A percentile compares a stretch with the other conserved stretches of the same genome.
Conservation (phyloP, 768 basidiomycete genomes). For the Clavaria fumosa region DNA sequence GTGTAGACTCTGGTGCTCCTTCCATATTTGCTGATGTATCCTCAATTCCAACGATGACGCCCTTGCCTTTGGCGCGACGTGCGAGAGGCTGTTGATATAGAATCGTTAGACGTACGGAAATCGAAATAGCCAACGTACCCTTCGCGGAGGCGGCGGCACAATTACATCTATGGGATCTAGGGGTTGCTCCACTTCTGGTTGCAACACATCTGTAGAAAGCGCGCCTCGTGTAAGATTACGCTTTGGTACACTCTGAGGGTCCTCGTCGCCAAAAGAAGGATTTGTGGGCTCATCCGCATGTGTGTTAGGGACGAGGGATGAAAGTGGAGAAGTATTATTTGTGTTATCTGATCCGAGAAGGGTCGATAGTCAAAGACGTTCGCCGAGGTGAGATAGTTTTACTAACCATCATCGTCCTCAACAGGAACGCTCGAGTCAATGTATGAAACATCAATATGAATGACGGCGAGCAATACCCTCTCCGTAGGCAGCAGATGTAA, state of each 20-base stretch:
- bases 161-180: slow-evolving; percentile 6
- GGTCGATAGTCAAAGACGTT: too few species aligned
- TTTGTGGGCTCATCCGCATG: slow-evolving; percentile 34
- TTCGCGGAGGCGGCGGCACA: slow-evolving; percentile 16
- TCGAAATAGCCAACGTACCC: slow-evolving; percentile 13
- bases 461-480: slow-evolving; percentile 37
- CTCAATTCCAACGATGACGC: slow-evolving; percentile 28
- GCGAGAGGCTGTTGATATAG: slow-evolving; percentile 23
- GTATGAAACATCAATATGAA: slow-evolving; percentile 20
- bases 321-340: too few species aligned
- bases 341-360: too few species aligned
- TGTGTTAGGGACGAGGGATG: too few species aligned
- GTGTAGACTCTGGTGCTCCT: slow-evolving; percentile 15
- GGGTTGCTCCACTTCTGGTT: slow-evolving; percentile 1
- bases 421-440: slow-evolving; percentile 14
- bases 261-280: slow-evolving; percentile 20
- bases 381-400: too few species aligned
- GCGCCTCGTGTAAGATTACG: background rate
- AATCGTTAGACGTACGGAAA: slow-evolving; percentile 1
- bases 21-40: slow-evolving; percentile 28
- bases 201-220: slow-evolving; percentile 1
- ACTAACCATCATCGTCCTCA: slow-evolving; percentile 8
- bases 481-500: too few species aligned
- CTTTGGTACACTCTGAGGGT: slow-evolving; percentile 4
- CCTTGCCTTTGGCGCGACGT: slow-evolving; percentile 25